Evolutionary conservation across 352 stramenopile species (phyloP).

Genomic region (Globisporangium apiculatum): DNA sequence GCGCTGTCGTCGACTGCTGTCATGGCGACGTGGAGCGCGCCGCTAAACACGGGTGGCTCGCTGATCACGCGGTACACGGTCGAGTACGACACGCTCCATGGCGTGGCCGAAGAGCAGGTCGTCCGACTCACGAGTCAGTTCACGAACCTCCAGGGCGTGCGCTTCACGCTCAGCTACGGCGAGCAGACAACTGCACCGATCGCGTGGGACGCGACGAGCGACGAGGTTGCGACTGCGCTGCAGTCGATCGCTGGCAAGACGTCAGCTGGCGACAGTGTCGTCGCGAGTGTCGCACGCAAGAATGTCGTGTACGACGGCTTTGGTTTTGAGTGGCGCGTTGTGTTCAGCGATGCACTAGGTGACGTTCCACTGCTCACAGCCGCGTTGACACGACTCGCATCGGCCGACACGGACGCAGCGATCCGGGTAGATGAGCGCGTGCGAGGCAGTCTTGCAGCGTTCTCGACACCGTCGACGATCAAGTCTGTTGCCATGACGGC

Average conservation of each 20-base stretch:
- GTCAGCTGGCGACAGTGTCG: conserved; percentile 6
- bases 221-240: conserved; percentile 20
- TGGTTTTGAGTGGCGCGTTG: conserved; percentile 65
- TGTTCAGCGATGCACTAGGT: conserved; percentile 47
- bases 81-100: conserved; percentile 52
- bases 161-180: conserved; percentile 26
- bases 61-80: conserved; percentile 39
- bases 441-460: conserved; percentile 28
- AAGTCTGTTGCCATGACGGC: conserved; percentile 23
- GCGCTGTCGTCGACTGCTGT: conserved; percentile 26
- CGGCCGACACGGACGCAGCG: conserved; percentile 14
- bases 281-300: conserved; percentile 25
- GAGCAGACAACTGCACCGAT: conserved; percentile 16
- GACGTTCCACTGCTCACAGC: conserved; percentile 33
- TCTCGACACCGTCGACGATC: conserved; percentile 10
- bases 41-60: conserved; percentile 44
- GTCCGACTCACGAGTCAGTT: conserved; percentile 33
- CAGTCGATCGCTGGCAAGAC: neutral
- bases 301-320: conserved; percentile 41
- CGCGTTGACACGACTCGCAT: conserved; percentile 6
- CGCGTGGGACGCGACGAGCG: conserved; percentile 30
- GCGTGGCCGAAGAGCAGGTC: conserved; percentile 52
- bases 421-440: conserved; percentile 34
- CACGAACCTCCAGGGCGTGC: conserved; percentile 22
- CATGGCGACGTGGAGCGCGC: conserved; percentile 42